Percentiles rank a stretch among this genome's conserved stretches.
Conservation (phyloP, 768 basidiomycete species). For the Amanita rimosa region DNA sequence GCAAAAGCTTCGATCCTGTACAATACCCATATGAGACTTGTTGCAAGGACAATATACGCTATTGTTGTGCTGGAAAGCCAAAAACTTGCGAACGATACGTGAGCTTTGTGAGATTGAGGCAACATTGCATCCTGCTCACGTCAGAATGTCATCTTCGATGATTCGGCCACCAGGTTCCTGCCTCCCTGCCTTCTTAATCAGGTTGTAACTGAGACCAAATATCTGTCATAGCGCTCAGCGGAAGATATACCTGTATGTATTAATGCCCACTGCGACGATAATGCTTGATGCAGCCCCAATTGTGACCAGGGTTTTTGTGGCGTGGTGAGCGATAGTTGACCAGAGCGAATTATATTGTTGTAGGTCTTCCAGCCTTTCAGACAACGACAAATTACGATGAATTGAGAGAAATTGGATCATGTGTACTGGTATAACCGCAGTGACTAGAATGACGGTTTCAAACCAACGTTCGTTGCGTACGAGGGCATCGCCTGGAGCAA, state of each 20-base stretch:
- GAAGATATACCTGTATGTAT: neutral
- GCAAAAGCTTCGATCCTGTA: neutral
- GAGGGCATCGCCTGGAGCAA: neutral
- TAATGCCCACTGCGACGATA: neutral
- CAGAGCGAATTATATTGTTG: neutral
- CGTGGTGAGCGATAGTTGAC: neutral
- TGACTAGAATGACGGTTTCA: neutral
- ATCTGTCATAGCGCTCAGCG: neutral
- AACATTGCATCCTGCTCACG: neutral
- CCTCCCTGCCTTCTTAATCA: neutral
- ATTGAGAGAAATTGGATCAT: neutral
- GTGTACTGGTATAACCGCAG: neutral
- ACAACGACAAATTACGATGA: neutral
- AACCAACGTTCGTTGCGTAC: neutral
- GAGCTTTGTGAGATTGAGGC: neutral
- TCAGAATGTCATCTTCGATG: neutral
- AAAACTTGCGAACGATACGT: neutral
- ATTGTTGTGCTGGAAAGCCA: neutral
- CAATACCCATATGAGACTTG: neutral
- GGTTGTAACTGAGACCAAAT: neutral
- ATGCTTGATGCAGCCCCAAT: neutral
- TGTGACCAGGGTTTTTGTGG: neutral
- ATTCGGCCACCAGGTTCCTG: neutral
- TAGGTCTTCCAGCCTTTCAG: neutral
- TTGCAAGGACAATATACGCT: neutral